Evolutionary conservation across 495 filamentous ascomycete genomes (phyloP).

Genomic region (Symbiotaphrina buchneri): DNA sequence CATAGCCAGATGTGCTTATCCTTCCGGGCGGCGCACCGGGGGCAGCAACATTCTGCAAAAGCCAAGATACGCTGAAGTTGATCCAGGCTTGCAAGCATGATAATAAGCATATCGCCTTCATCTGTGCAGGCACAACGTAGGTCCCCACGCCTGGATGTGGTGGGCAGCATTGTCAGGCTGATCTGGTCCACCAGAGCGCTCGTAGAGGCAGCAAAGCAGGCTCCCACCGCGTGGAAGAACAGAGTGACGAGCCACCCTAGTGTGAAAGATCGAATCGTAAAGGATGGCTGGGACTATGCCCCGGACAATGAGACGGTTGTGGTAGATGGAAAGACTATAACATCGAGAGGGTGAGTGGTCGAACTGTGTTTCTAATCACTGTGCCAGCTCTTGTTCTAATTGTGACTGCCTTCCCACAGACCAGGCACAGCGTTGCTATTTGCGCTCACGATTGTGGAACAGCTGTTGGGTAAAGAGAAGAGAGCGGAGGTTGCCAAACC

Average conservation of each 20-base stretch:
- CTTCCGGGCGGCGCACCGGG: conserved; percentile 11
- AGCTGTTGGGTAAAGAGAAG: conserved; percentile 10
- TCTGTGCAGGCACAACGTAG: too few species aligned
- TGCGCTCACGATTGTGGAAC: conserved; percentile 11
- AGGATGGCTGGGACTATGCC: conserved; percentile 10
- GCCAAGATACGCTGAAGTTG: conserved; percentile 4
- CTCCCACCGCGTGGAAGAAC: neutral
- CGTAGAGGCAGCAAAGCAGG: conserved; percentile 6
- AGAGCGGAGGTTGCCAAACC: conserved; percentile 10
- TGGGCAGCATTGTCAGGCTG: too few species aligned
- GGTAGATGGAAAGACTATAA: conserved; percentile 10
- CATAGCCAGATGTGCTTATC: conserved; percentile 9
- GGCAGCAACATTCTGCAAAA: conserved; percentile 8
- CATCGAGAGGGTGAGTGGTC: conserved; percentile 11
- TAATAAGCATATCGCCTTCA: conserved; percentile 8
- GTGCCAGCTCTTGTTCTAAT: too few species aligned
- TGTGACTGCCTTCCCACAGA: too few species aligned
- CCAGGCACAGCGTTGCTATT: conserved; percentile 12
- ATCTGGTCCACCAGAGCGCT: conserved; percentile 11
- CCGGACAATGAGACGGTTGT: conserved; percentile 8
- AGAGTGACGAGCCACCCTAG: conserved; percentile 12
- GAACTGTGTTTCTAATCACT: neutral
- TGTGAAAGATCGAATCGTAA: conserved; percentile 8
- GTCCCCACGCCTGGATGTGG: too few species aligned
- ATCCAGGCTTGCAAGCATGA: conserved; percentile 6